Percentiles rank a stretch among this genome's conserved stretches.
Conservation (phyloP, 139 green algal genomes). For the Coelastrella sp. region DNA sequence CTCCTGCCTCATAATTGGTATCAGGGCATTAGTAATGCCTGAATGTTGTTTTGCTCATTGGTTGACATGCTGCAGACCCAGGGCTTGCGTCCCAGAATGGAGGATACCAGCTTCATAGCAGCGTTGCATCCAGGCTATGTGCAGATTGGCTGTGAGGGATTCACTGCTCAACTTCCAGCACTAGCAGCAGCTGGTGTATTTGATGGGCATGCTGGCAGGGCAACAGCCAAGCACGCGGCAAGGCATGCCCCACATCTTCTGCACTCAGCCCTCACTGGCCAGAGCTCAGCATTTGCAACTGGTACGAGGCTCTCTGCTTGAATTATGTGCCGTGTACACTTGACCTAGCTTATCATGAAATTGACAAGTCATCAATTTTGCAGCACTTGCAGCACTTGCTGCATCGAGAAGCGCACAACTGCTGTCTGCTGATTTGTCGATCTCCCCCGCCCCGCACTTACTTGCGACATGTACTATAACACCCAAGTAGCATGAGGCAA, state of each 20-base stretch:
- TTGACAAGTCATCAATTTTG: too few relatives aligned
- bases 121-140: constrained; percentile 7
- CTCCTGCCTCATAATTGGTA: too few relatives aligned
- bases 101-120: constrained; percentile 23
- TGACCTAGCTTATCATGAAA: too few relatives aligned
- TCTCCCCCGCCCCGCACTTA: too few relatives aligned
- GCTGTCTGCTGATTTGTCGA: too few relatives aligned
- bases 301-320: background rate
- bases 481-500: too few relatives aligned
- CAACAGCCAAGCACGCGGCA: background rate
- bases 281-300: too few relatives aligned
- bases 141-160: background rate
- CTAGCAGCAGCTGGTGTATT: constrained; percentile 25
- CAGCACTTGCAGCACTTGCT: too few relatives aligned
- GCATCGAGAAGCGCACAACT: too few relatives aligned
- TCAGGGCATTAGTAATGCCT: too few relatives aligned
- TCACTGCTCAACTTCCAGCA: background rate
- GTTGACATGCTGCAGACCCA: constrained; percentile 17
- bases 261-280: background rate
- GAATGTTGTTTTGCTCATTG: too few relatives aligned
- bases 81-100: background rate
- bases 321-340: background rate
- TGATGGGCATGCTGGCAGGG: constrained; percentile 24
- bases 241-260: background rate
- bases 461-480: too few relatives aligned